phyloP scores from a whole-genome alignment of 2,329 filamentous ascomycete genomes.

The Drechslerella coelobrocha region DNA sequence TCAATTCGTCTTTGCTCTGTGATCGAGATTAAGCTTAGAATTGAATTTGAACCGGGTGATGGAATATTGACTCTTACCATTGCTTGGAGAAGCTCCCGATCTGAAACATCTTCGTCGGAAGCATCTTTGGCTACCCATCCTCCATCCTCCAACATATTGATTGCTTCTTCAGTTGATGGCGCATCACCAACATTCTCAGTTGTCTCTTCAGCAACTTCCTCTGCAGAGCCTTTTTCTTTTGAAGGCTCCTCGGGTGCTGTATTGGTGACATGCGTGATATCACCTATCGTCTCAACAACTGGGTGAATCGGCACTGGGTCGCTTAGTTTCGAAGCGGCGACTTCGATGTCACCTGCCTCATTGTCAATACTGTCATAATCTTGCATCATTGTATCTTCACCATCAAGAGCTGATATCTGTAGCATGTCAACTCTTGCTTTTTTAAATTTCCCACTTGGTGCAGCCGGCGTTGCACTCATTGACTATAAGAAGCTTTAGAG shows the following conservation, averaged over 20 bases:
- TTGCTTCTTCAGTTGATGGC: background rate
- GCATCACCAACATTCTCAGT: background rate
- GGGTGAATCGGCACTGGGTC: background rate
- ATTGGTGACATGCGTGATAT: conserved; percentile 22
- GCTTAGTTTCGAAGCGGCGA: background rate
- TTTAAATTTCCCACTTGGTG: conserved; percentile 23
- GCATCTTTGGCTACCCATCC: background rate
- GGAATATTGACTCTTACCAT: conserved; percentile 9
- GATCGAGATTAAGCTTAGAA: conserved; percentile 1
- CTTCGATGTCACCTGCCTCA: background rate
- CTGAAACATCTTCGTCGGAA: conserved; percentile 15
- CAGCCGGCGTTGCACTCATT: conserved; percentile 10
- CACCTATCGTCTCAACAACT: conserved; percentile 1
- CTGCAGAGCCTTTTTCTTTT: conserved; percentile 6
- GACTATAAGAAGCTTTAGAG: conserved; percentile 34
- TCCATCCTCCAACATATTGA: background rate
- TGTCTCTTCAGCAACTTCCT: background rate
- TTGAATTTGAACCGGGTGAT: background rate
- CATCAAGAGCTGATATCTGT: background rate
- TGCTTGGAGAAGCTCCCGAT: conserved; percentile 13
- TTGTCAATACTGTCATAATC: conserved; percentile 4
- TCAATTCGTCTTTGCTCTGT: conserved; percentile 35
- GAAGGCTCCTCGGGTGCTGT: conserved; percentile 5
- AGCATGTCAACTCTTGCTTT: conserved; percentile 33
- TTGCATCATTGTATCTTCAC: conserved; percentile 22